phyloP scores from a whole-genome alignment of 2,329 filamentous ascomycete genomes.

The Fusarium proliferatum region DNA sequence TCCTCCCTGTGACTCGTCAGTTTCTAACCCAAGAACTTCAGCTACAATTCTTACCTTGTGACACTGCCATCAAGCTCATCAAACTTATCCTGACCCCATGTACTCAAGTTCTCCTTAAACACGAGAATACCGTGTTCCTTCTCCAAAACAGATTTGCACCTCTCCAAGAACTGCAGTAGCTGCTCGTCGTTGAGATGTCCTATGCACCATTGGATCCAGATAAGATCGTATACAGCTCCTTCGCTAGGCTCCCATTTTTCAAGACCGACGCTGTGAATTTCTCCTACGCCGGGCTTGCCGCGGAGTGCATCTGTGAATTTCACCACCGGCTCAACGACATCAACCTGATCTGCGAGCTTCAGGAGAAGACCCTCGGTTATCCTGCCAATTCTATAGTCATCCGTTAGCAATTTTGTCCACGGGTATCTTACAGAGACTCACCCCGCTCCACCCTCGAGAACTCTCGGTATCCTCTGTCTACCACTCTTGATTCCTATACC shows the following conservation, averaged over 20 bases:
- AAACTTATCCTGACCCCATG: conserved; percentile 71
- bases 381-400: conserved; percentile 74
- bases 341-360: conserved; percentile 75
- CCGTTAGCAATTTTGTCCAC: too few relatives aligned
- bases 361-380: conserved; percentile 83
- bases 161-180: conserved; percentile 72
- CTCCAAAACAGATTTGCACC: conserved; percentile 61
- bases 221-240: conserved; percentile 74
- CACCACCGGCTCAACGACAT: conserved; percentile 85
- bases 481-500: conserved; percentile 55
- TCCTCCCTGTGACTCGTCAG: conserved; percentile 59
- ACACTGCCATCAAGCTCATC: conserved; percentile 82
- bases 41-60: conserved; percentile 63
- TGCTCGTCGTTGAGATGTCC: conserved; percentile 83
- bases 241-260: conserved; percentile 72
- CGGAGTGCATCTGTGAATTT: conserved; percentile 78
- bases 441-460: conserved; percentile 56
- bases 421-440: conserved; percentile 27
- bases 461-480: conserved; percentile 44
- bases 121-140: conserved; percentile 49
- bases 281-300: conserved; percentile 66
- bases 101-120: conserved; percentile 75
- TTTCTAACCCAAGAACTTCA: too few relatives aligned
- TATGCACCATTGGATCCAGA: conserved; percentile 94
- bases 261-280: conserved; percentile 77